Base-by-base conservation (phyloP, 2,329 filamentous ascomycete genomes). In the Cercospora sp. region DNA sequence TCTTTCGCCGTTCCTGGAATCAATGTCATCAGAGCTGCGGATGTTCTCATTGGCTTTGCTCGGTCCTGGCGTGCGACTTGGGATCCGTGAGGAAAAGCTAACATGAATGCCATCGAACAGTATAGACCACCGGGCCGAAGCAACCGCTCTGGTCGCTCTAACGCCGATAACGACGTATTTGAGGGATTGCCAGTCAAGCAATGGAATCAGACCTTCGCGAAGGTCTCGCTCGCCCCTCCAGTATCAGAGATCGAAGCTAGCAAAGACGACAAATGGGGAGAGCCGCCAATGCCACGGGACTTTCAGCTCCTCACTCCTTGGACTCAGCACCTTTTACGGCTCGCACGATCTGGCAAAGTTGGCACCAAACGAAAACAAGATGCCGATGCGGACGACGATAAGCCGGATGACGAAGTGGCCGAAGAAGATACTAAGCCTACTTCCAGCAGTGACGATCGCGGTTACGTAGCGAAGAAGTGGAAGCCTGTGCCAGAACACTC, bases 231-330 rank as follows among this genome's bases (percentile, higher is more conserved):
- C 8, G 77, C 75, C 24, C 74, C 77, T 28, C 76, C 75, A 37
- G 71, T 72, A 10, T 69, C 73, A 18, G 76, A 77, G 57, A 67
- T 70, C 65, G 40, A 66, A 68, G 57, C 64, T 57, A 43, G 64
- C 16, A 71, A 74, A 34, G 83, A 88, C 70, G 90, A 94, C 74
- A 88, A 85, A 63, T 94, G 91, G 87, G 89, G 89, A 59, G 94
- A 97, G 77, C 85, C 93, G 18, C 89, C 92, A 55, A 94, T 97
- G 92, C 94, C 94, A 45, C 91, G 91, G 74, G 94, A 97, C 78
- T 91, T 88, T 32, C 87, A 91, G 67, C 84, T 97, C 34, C 83
- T 97, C 9, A 87, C 91, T 0, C 86, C 90, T 1, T 91, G 93
- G 78, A 94, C 90, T 63, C 91, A 95, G 75, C 91, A 94, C 71